Percentiles rank a stretch among this genome's conserved stretches.
These are phyloP conservation scores for Pachysandra terminalis DNA, from an alignment of 164 flowering plant genomes.

Conservation along the genomic window DNA sequence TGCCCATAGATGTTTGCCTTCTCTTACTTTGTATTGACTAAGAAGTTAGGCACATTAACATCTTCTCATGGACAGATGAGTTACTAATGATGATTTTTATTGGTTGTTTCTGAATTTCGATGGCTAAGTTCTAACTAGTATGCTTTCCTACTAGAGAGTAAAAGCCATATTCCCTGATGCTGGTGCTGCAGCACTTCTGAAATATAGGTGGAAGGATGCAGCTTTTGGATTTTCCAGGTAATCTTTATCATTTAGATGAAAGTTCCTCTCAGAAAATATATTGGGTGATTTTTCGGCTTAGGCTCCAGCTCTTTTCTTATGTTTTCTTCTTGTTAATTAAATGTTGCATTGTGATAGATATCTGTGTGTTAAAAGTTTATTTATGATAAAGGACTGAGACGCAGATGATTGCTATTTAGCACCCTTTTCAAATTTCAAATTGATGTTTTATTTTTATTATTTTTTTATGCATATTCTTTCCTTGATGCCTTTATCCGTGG, in stretches of 20 bases:
- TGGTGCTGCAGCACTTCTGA: slow-evolving; percentile 95
- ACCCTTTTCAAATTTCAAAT: too few species aligned
- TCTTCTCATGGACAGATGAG: not conserved
- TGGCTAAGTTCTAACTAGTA: slow-evolving; percentile 4
- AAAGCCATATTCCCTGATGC: slow-evolving; percentile 98
- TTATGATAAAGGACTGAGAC: too few species aligned
- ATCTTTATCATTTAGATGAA: slow-evolving; percentile 7
- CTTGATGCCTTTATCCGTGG: too few species aligned
- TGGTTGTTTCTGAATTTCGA: not conserved
- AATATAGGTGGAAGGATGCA: slow-evolving; percentile 91
- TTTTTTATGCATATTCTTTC: too few species aligned
- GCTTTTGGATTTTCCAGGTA: slow-evolving; percentile 85
- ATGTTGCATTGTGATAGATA: not conserved
- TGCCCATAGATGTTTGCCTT: not conserved
- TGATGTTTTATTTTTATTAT: too few species aligned
- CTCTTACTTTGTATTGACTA: not conserved
- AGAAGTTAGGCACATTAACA: not conserved
- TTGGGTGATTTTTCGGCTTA: not conserved
- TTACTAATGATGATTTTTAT: not conserved
- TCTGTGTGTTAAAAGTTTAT: not conserved
- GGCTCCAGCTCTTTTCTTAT: not conserved
- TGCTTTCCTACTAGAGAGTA: slow-evolving; percentile 45
- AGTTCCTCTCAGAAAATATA: not conserved
- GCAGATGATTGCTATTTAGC: too few species aligned
- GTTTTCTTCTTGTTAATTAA: too few species aligned